Evolutionary conservation across 345 rosid genomes (phyloP).

Genomic region (Acer campestre): DNA sequence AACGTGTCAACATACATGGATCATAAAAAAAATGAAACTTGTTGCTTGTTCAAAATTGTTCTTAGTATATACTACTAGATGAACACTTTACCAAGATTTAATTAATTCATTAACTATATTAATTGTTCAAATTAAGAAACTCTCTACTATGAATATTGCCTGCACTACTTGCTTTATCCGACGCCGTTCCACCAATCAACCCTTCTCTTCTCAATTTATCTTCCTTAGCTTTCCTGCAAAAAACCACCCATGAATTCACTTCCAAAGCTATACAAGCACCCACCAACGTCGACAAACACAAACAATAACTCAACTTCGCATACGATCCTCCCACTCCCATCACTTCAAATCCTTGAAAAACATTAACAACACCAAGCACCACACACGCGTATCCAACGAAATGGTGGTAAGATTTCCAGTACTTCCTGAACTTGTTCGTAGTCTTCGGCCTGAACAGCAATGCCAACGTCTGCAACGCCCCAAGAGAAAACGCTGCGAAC

Average conservation of each 20-base stretch:
- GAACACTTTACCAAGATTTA: not conserved
- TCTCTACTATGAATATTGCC: constrained; percentile 20
- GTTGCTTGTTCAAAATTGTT: not conserved
- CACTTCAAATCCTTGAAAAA: constrained; percentile 91
- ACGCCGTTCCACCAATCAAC: constrained; percentile 32
- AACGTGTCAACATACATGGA: not conserved
- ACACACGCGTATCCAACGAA: constrained; percentile 91
- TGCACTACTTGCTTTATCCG: constrained; percentile 44
- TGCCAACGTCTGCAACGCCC: constrained; percentile 75
- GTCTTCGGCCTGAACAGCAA: constrained; percentile 83
- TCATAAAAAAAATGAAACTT: not conserved
- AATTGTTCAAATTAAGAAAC: not conserved
- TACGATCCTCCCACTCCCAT: constrained; percentile 77
- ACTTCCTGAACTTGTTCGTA: constrained; percentile 80
- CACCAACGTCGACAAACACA: constrained; percentile 68
- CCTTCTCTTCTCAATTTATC: constrained; percentile 91
- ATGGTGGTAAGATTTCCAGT: constrained; percentile 98
- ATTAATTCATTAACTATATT: no score
- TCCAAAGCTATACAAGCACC: constrained; percentile 89
- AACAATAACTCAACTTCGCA: constrained; percentile 69
- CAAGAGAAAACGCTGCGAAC: constrained; percentile 60
- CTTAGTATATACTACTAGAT: not conserved
- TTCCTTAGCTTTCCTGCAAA: constrained; percentile 90
- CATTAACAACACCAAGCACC: constrained; percentile 92
- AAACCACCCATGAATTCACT: constrained; percentile 92